A percentile compares a stretch with the other conserved stretches of the same genome.
phyloP scores from a whole-genome alignment of 2,329 filamentous ascomycete genomes.

The Hansfordia pulvinata region DNA sequence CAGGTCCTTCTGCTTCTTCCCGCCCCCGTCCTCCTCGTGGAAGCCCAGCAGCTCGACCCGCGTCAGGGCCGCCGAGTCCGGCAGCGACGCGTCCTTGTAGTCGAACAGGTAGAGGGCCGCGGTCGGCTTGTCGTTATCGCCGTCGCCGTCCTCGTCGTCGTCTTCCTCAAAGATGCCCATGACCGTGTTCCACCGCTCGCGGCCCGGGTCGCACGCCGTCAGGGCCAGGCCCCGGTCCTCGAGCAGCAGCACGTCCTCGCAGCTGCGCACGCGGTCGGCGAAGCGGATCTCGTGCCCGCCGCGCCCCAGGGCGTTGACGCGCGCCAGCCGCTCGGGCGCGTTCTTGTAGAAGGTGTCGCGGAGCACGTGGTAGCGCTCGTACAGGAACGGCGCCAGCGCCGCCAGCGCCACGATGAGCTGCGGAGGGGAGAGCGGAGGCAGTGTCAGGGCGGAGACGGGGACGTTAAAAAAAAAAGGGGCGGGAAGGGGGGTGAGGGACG shows the following conservation, averaged over 20 bases:
- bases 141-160: too few species aligned
- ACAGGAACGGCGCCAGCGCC: too few species aligned
- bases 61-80: conserved; percentile 10
- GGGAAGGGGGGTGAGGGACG: too few species aligned
- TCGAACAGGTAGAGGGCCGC: conserved; percentile 22
- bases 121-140: too few species aligned
- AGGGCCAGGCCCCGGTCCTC: conserved; percentile 21
- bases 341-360: conserved; percentile 18
- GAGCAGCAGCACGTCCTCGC: conserved; percentile 23
- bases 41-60: conserved; percentile 12
- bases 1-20: conserved; percentile 14
- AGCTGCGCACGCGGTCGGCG: conserved; percentile 21
- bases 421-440: too few species aligned
- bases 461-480: too few species aligned
- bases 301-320: conserved; percentile 12
- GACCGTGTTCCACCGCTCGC: conserved; percentile 26
- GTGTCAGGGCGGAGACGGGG: too few species aligned
- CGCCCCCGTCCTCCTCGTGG: conserved; percentile 4
- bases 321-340: conserved; percentile 13
- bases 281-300: conserved; percentile 18
- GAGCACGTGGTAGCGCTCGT: too few species aligned
- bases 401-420: too few species aligned
- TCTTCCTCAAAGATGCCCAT: conserved; percentile 23
- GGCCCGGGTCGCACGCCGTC: conserved; percentile 22
- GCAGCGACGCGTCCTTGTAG: conserved; percentile 13